Percentiles rank a stretch among this genome's conserved stretches.
Conservation (phyloP, 257 asterid species). For the Nicotiana noctiflora region DNA sequence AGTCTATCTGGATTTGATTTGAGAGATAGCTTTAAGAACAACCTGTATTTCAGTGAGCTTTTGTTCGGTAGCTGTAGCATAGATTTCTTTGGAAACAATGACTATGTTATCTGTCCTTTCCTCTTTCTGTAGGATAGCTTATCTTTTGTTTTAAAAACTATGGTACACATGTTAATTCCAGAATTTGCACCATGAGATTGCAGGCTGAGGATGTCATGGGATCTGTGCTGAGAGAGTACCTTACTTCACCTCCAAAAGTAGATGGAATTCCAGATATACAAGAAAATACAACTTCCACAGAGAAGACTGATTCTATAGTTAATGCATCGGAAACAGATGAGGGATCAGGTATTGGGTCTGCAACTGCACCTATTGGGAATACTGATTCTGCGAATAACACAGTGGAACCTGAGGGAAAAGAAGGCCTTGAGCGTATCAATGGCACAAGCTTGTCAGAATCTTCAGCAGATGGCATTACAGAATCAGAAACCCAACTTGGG, state of each 20-base stretch:
- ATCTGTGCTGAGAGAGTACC: conserved; percentile 78
- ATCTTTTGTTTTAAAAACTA: not conserved
- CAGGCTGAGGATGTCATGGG: conserved; percentile 96
- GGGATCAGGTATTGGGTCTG: conserved; percentile 29
- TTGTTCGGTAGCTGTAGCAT: not conserved
- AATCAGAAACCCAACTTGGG: conserved; percentile 25
- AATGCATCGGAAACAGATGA: conserved; percentile 23
- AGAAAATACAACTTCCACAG: conserved; percentile 28
- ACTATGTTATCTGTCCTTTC: not conserved
- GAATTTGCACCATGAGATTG: conserved; percentile 5
- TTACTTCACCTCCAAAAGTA: conserved; percentile 37
- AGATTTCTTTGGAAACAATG: not conserved
- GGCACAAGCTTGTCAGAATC: conserved; percentile 15
- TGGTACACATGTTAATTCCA: not conserved
- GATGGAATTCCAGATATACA: conserved; percentile 27
- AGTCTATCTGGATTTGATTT: not conserved
- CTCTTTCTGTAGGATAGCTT: not conserved
- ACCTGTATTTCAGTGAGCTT: not conserved
- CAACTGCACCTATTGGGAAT: conserved; percentile 19
- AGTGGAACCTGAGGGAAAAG: conserved; percentile 28
- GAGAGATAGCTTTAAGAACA: not conserved
- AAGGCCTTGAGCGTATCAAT: conserved; percentile 29
- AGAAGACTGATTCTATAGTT: conserved; percentile 22
- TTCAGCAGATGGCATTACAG: conserved; percentile 17
- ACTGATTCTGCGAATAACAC: conserved; percentile 18